Conservation (phyloP, 1,139 yeast genomes). For the Pneumocystis oryctolagi region DNA sequence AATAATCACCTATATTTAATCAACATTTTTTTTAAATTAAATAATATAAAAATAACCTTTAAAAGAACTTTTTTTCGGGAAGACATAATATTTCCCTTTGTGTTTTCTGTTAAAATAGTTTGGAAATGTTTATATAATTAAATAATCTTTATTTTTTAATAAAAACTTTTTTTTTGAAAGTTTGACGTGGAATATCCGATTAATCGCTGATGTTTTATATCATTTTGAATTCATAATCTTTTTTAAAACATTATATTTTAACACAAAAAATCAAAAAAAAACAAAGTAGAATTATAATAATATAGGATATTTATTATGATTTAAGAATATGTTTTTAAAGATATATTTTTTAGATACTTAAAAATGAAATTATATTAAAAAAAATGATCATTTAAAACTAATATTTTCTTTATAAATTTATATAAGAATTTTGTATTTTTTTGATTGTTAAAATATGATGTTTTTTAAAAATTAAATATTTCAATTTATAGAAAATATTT, state of each 20-base stretch:
- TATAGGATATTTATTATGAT: too few species aligned
- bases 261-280: background rate
- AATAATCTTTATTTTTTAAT: background rate
- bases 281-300: too few species aligned
- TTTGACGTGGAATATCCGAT: background rate
- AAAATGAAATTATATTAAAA: background rate
- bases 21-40: background rate
- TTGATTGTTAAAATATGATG: too few species aligned
- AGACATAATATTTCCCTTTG: conserved; percentile 35
- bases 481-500: too few species aligned
- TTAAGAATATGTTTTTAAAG: too few species aligned
- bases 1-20: conserved; percentile 36
- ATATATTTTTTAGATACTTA: too few species aligned
- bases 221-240: background rate
- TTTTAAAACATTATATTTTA: too few species aligned
- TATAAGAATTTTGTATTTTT: too few species aligned
- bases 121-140: background rate
- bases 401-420: too few species aligned
- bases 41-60: conserved; percentile 36
- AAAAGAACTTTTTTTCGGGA: conserved; percentile 76
- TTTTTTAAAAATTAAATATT: too few species aligned
- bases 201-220: background rate
- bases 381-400: too few species aligned
- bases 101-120: background rate
- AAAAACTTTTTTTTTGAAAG: background rate